Percentiles rank a stretch among this genome's conserved stretches.
Conservation (phyloP, 257 asterid species). For the Eucommia ulmoides region DNA sequence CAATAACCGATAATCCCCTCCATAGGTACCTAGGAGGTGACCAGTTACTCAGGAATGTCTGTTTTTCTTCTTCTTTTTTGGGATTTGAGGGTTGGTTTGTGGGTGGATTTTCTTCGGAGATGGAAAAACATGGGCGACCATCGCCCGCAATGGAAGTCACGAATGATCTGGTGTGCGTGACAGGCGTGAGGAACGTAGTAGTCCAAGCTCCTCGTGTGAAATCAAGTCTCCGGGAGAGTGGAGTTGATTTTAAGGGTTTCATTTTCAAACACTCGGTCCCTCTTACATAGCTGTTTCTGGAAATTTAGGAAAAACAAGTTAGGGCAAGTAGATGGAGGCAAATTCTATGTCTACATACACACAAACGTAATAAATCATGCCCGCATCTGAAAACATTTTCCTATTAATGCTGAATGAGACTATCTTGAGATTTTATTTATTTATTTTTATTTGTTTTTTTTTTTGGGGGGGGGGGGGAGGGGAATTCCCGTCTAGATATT, state of each 20-base stretch:
- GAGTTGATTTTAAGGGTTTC: constrained; percentile 16
- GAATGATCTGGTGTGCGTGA: constrained; percentile 15
- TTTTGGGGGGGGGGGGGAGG: not conserved
- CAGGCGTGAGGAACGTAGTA: constrained; percentile 18
- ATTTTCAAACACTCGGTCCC: constrained; percentile 12
- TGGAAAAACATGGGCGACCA: constrained; percentile 35
- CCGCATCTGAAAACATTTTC: not conserved
- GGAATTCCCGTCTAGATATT: too few species aligned
- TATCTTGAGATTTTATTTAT: not conserved
- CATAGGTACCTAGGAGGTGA: constrained; percentile 84
- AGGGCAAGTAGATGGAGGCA: not conserved
- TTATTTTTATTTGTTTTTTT: not conserved
- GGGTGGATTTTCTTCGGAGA: constrained; percentile 29
- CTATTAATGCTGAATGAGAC: not conserved
- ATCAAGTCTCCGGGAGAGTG: constrained; percentile 17
- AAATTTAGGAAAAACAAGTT: constrained; percentile 7
- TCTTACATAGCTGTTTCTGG: constrained; percentile 30
- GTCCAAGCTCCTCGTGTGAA: constrained; percentile 20
- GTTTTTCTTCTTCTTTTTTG: constrained; percentile 26
- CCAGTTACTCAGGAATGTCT: constrained; percentile 51
- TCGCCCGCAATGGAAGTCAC: constrained; percentile 35
- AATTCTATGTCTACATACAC: not conserved
- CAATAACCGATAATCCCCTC: constrained; percentile 72
- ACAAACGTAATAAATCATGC: not conserved
- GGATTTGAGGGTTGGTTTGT: constrained; percentile 16